Evolutionary conservation across 768 basidiomycete species (phyloP).

Genomic region (Amyloporia xantha): DNA sequence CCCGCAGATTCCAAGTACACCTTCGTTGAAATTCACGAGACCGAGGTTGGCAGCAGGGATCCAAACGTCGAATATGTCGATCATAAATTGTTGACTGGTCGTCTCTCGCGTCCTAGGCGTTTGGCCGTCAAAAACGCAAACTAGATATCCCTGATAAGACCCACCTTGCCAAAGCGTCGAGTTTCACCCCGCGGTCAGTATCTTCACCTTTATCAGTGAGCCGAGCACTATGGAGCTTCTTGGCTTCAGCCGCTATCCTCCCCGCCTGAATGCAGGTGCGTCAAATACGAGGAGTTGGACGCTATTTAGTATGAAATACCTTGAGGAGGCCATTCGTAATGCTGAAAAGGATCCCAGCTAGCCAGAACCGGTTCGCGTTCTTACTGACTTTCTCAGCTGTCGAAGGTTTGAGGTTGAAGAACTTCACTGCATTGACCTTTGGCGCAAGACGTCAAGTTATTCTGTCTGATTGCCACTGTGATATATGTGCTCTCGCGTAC

Average conservation of each 20-base stretch:
- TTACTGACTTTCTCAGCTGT: constrained; percentile 54
- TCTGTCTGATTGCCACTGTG: background rate
- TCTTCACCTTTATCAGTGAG: constrained; percentile 64
- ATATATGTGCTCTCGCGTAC: constrained; percentile 36
- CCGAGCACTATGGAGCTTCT: constrained; percentile 39
- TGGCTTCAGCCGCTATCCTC: constrained; percentile 55
- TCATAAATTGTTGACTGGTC: constrained; percentile 71
- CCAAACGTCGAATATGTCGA: constrained; percentile 84
- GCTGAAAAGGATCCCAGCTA: constrained; percentile 80
- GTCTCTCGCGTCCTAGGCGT: constrained; percentile 49
- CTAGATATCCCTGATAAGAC: constrained; percentile 16
- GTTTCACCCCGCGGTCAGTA: constrained; percentile 55
- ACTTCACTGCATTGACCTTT: constrained; percentile 62
- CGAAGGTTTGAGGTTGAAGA: constrained; percentile 53
- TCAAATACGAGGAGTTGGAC: background rate
- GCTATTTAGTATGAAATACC: constrained; percentile 29
- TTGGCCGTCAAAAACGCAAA: too few relatives aligned
- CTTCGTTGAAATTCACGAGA: constrained; percentile 74
- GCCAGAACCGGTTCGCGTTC: constrained; percentile 79
- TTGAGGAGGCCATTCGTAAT: constrained; percentile 65
- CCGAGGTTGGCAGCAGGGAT: constrained; percentile 83
- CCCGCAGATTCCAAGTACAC: constrained; percentile 81
- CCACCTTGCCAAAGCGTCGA: constrained; percentile 50
- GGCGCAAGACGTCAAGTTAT: background rate
- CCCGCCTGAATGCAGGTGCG: constrained; percentile 35